Percentiles rank a stretch among this genome's conserved stretches.
These are phyloP conservation scores for Coniochaeta ligniaria DNA, from an alignment of 2,329 filamentous ascomycete species.

Conservation along the genomic window DNA sequence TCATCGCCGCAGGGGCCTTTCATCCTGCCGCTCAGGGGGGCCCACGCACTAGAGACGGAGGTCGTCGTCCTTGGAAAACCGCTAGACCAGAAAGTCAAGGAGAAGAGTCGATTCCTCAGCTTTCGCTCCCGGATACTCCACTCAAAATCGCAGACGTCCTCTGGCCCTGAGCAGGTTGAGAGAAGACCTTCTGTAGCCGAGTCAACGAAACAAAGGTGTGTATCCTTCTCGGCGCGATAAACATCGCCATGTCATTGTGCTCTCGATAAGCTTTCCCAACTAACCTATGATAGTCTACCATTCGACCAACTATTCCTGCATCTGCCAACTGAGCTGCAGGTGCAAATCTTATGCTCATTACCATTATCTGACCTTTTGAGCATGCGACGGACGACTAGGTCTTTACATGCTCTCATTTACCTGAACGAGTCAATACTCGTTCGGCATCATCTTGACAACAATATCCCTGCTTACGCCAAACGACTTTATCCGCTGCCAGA, in stretches of 20 bases:
- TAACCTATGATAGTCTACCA: constrained; percentile 24
- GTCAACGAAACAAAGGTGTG: constrained; percentile 21
- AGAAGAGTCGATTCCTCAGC: constrained; percentile 29
- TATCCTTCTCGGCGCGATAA: constrained; percentile 11
- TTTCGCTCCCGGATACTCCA: constrained; percentile 27
- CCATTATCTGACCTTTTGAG: constrained; percentile 54
- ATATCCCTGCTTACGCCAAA: constrained; percentile 53
- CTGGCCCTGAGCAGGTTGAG: constrained; percentile 11
- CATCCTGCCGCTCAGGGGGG: constrained; percentile 19
- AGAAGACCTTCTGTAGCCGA: constrained; percentile 11
- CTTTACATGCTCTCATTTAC: constrained; percentile 53
- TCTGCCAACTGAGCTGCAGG: constrained; percentile 55
- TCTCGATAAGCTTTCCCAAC: background rate
- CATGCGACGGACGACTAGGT: constrained; percentile 49
- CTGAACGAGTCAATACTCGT: constrained; percentile 55
- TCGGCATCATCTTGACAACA: constrained; percentile 51
- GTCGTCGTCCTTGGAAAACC: constrained; percentile 10
- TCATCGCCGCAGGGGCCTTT: constrained; percentile 7
- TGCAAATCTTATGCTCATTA: constrained; percentile 53
- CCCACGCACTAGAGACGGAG: constrained; percentile 10
- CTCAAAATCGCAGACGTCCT: constrained; percentile 4
- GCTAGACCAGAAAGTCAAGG: constrained; percentile 15
- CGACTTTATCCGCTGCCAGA: constrained; percentile 51
- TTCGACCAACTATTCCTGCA: constrained; percentile 51
- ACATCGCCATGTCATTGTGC: background rate